Evolutionary conservation across 805 yeast species (phyloP), one percentile per base, ranked within the genome.

Genomic region (Saturnispora dispora): DNA sequence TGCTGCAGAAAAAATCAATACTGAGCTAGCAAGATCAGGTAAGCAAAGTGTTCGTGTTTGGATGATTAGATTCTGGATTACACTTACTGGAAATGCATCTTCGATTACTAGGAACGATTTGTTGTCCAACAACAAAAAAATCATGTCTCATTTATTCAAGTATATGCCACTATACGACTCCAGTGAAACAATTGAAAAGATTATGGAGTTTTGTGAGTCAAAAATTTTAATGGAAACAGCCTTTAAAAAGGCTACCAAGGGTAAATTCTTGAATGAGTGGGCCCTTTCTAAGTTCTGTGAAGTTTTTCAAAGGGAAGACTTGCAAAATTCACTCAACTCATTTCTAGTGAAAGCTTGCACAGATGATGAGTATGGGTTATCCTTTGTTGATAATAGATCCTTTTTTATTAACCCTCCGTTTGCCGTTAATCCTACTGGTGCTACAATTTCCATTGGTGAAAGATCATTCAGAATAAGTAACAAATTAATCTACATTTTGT

Each of bases 191-290:
- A 61, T 82, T 11, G 51, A 52, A 0, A 48, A 61, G 22, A 69
- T 83, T 0, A 51, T 87, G 3, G 62, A 65, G 0, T 72, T 79
- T 25, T 68, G 88, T 52, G 77, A 73, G 17, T 61, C 67, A 1
- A 68, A 70, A 22, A 74, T 90, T 2, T 60, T 88, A 35, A 63
- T 68, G 27, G 97, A 90, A 57, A 60, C 70, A 2, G 67, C 75
- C 11, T 84, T 81, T 62, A 79, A 79, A 57, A 83, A 81, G 59
- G 71, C 82, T 53, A 77, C 88, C 0, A 90, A 89, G 63, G 77
- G 88, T 54, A 79, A 80, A 53, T 75, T 89, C 15, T 76, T 91
- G 60, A 88, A 87, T 58, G 97, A 90, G 61, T 78, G 85, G 72
- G 78, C 83, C 22, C 61, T 88, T 52, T 72, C 74, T 27, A 80